Conservation (phyloP, 768 basidiomycete species). For the Dictyophora rubrovolvata region DNA sequence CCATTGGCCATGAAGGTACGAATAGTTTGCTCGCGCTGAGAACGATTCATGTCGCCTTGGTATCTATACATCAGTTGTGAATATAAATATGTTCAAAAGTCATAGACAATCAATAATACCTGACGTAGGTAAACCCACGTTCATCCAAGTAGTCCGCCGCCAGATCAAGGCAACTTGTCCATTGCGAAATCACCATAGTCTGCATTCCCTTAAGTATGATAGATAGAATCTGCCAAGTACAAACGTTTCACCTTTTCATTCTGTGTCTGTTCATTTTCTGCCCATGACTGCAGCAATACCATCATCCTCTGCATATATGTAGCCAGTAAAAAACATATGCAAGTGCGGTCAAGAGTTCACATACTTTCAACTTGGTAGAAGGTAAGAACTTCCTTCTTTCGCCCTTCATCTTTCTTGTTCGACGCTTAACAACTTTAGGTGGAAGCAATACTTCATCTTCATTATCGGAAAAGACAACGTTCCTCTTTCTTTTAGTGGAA, state of each 20-base stretch:
- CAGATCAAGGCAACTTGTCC: slow-evolving; percentile 55
- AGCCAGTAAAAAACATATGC: not conserved
- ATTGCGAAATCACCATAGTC: slow-evolving; percentile 61
- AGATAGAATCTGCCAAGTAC: not conserved
- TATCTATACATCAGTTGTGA: slow-evolving; percentile 27
- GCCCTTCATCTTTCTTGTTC: not conserved
- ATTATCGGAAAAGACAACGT: slow-evolving; percentile 30
- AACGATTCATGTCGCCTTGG: slow-evolving; percentile 49
- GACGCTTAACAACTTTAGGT: slow-evolving; percentile 27
- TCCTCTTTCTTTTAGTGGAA: slow-evolving; percentile 27
- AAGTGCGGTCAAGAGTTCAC: slow-evolving; percentile 8
- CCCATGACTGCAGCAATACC: slow-evolving; percentile 36
- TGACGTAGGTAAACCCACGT: slow-evolving; percentile 42
- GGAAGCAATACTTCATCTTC: slow-evolving; percentile 21
- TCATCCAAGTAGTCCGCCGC: slow-evolving; percentile 53
- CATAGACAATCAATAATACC: slow-evolving; percentile 22
- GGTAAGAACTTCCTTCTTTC: slow-evolving; percentile 41
- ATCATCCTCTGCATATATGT: slow-evolving; percentile 40
- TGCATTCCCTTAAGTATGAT: slow-evolving; percentile 15
- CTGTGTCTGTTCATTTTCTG: slow-evolving; percentile 31
- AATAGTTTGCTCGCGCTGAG: slow-evolving; percentile 44
- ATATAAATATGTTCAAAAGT: not conserved
- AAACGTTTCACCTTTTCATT: slow-evolving; percentile 45
- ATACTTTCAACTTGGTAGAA: slow-evolving; percentile 67
- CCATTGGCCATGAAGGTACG: slow-evolving; percentile 51